phyloP scores from a whole-genome alignment of 129 eudicot species.

The Escallonia herrerae region DNA sequence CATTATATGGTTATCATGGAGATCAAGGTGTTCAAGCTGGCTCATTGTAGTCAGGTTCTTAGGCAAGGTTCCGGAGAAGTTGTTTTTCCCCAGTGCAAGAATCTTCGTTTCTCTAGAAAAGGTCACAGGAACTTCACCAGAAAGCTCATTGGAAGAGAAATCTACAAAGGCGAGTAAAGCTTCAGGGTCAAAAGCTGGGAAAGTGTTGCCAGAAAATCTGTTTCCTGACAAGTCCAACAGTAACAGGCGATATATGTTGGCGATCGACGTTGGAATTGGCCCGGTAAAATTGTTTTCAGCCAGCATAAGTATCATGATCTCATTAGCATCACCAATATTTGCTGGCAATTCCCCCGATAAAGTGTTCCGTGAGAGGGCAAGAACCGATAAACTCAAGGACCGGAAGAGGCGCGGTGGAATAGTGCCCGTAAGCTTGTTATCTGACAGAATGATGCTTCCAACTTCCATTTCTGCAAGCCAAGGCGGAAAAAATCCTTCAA shows the following conservation, averaged over 20 bases:
- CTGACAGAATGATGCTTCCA: slow-evolving; percentile 45
- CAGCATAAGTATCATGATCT: slow-evolving; percentile 46
- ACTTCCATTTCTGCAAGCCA: slow-evolving; percentile 60
- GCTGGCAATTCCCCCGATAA: slow-evolving; percentile 51
- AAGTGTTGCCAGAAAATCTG: slow-evolving; percentile 33
- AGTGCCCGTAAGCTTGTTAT: slow-evolving; percentile 39
- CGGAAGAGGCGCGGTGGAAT: slow-evolving; percentile 44
- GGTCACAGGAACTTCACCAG: slow-evolving; percentile 39
- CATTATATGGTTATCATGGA: slow-evolving; percentile 41
- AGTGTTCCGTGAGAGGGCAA: slow-evolving; percentile 50
- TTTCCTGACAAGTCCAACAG: slow-evolving; percentile 55
- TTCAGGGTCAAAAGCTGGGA: slow-evolving; percentile 44
- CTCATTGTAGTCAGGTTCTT: slow-evolving; percentile 33
- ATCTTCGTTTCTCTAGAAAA: slow-evolving; percentile 33
- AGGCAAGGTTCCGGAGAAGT: slow-evolving; percentile 46
- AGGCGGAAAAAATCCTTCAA: slow-evolving; percentile 39
- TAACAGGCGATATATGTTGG: slow-evolving; percentile 40
- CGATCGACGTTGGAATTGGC: slow-evolving; percentile 41
- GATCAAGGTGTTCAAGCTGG: slow-evolving; percentile 52
- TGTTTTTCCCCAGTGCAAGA: slow-evolving; percentile 44
- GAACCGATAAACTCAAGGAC: slow-evolving; percentile 34
- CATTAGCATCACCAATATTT: slow-evolving; percentile 46
- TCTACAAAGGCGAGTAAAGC: slow-evolving; percentile 47
- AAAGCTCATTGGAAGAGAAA: slow-evolving; percentile 39
- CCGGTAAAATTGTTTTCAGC: slow-evolving; percentile 48